Conservation (phyloP, 371 early-diverging fungal species). For the Mortierella sp. region DNA sequence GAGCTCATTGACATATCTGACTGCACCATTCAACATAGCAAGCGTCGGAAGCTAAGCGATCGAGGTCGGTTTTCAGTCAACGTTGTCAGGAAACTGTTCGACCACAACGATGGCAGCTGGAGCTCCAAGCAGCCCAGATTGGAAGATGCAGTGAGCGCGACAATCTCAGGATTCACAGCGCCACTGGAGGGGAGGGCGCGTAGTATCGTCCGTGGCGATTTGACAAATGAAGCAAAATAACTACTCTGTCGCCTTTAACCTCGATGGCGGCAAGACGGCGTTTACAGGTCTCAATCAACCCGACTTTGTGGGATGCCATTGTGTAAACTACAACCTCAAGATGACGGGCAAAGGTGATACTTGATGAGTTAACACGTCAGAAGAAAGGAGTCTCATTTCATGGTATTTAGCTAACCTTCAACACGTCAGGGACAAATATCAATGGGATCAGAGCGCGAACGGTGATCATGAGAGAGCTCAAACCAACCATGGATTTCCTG, state of each 20-base stretch:
- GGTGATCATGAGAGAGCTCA: no score
- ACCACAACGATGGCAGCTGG: not conserved
- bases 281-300: no score
- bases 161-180: conserved; percentile 3
- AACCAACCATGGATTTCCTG: no score
- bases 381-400: no score
- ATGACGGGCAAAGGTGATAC: no score
- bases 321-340: no score
- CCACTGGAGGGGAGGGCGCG: conserved; percentile 1
- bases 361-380: no score
- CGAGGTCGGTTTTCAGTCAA: conserved; percentile 10
- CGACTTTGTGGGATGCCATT: no score
- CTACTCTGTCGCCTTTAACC: conserved; percentile 16
- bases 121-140: conserved; percentile 4
- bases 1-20: conserved; percentile 6
- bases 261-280: conserved; percentile 5
- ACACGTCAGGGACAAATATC: no score
- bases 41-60: conserved; percentile 12
- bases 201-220: conserved; percentile 1
- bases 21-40: conserved; percentile 10
- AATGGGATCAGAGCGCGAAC: no score
- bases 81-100: conserved; percentile 7
- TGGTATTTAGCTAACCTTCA: no score
- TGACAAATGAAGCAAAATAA: not conserved
- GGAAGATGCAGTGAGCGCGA: not conserved